These are phyloP conservation scores for Wickerhamomyces xylosicus DNA, from an alignment of 805 yeast genomes.

Conservation along the genomic window DNA sequence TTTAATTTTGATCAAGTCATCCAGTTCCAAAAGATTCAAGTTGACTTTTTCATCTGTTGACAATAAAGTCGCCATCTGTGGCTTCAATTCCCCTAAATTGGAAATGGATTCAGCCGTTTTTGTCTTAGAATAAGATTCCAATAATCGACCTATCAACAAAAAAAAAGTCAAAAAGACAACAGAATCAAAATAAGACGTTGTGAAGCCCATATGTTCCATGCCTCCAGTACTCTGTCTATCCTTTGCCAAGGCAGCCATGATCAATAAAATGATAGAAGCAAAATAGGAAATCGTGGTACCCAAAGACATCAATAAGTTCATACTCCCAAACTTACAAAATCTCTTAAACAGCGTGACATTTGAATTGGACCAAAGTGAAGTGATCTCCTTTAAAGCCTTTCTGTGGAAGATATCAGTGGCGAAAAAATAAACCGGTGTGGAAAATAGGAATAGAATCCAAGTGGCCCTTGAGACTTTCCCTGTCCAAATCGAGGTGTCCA, in stretches of 20 bases:
- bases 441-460: conserved; percentile 55
- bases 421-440: conserved; percentile 67
- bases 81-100: conserved; percentile 40
- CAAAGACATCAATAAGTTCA: conserved; percentile 62
- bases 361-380: conserved; percentile 40
- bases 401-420: conserved; percentile 65
- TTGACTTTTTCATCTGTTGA: conserved; percentile 24
- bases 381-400: conserved; percentile 52
- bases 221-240: conserved; percentile 1
- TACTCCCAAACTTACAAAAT: conserved; percentile 63
- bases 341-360: conserved; percentile 46
- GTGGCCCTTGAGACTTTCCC: conserved; percentile 51
- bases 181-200: conserved; percentile 68
- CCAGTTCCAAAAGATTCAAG: conserved; percentile 37
- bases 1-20: conserved; percentile 36
- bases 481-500: conserved; percentile 50
- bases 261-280: conserved; percentile 50
- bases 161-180: conserved; percentile 70
- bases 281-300: conserved; percentile 69
- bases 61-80: conserved; percentile 28
- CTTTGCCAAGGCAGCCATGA: conserved; percentile 26
- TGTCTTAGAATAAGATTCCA: conserved; percentile 57
- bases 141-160: conserved; percentile 55
- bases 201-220: conserved; percentile 17
- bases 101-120: conserved; percentile 60